These are phyloP conservation scores for Syzygium syzygioides DNA, from an alignment of 441 rosid genomes.

Conservation along the genomic window DNA sequence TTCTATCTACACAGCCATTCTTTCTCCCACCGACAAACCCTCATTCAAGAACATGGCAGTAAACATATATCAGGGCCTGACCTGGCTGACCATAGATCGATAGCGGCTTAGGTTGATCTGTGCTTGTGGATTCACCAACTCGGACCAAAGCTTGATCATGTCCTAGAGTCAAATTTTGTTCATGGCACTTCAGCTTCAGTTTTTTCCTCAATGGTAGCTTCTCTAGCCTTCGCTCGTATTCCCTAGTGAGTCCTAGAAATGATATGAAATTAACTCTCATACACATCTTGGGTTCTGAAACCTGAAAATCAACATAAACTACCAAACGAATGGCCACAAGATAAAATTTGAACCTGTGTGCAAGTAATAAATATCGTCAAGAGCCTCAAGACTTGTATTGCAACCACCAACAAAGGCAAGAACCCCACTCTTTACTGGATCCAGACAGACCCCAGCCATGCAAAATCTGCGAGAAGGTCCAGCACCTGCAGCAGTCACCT, in stretches of 20 bases:
- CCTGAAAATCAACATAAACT: background rate
- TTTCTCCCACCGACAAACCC: background rate
- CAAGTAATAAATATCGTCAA: constrained; percentile 81
- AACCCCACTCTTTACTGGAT: constrained; percentile 66
- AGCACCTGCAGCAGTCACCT: constrained; percentile 51
- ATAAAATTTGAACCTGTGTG: constrained; percentile 54
- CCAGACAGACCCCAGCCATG: constrained; percentile 77
- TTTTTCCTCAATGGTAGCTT: constrained; percentile 78
- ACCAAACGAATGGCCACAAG: background rate
- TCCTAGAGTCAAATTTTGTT: constrained; percentile 44
- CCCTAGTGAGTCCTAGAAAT: constrained; percentile 45
- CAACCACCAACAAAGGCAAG: constrained; percentile 90
- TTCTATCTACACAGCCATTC: background rate
- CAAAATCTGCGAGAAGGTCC: constrained; percentile 95
- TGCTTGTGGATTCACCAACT: constrained; percentile 19
- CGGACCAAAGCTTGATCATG: constrained; percentile 30
- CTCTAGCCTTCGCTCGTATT: constrained; percentile 47
- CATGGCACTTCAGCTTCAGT: constrained; percentile 84
- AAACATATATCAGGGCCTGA: background rate
- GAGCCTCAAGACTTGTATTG: constrained; percentile 79
- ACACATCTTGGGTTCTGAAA: background rate
- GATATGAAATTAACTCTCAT: background rate
- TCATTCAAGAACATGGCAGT: background rate
- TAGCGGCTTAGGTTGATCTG: no score
- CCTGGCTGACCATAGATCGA: no score